Evolutionary conservation across 75 land plant genomes (phyloP), one percentile per base, ranked within the genome.

Genomic region (Pinus taeda): DNA sequence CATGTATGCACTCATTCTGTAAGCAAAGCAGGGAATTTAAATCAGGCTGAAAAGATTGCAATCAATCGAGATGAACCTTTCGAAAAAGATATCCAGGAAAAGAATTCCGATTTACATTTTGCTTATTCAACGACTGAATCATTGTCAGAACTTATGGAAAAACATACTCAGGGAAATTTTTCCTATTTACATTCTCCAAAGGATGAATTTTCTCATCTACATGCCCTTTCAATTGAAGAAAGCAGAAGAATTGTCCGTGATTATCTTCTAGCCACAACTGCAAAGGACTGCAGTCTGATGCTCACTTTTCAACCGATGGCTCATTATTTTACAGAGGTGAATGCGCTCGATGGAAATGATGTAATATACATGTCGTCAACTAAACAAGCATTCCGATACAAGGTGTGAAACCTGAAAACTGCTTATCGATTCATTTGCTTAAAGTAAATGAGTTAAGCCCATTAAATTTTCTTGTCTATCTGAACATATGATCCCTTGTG

Each of bases 281-380:
- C 92, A 26, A 97, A 97, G 78, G 99, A 97, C 75, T 97, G 93
- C 76, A 95, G 98, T 73, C 73, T 97, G 78, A 94, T 97, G 92
- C 74, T 97, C 77, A 85, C 93, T 62, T 90, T 97, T 73, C 87
- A 84, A 61, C 91, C 81, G 7, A 76, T 67, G 57, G 39, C 71
- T 24, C 55, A 58, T 74, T 9, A 17, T 71, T 76, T 53, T 74
- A 64, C 78, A 56, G 73, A 80, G 42, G 33, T 57, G 37, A 71
- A 63, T 49, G 70, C 79, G 24, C 20, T 76, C 4, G 33, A 75
- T 61, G 26, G 59, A 53, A 57, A 56, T 57, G 29, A 57, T 24
- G 39, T 20, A 24, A 60, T 91, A 12, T 63, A 42, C 59, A 78
- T 91, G 8, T 79, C 72, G 62, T 75, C 91, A 75, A 82, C 85